Conservation (phyloP, 1,139 yeast genomes). For the Waltiozyma sp. region DNA sequence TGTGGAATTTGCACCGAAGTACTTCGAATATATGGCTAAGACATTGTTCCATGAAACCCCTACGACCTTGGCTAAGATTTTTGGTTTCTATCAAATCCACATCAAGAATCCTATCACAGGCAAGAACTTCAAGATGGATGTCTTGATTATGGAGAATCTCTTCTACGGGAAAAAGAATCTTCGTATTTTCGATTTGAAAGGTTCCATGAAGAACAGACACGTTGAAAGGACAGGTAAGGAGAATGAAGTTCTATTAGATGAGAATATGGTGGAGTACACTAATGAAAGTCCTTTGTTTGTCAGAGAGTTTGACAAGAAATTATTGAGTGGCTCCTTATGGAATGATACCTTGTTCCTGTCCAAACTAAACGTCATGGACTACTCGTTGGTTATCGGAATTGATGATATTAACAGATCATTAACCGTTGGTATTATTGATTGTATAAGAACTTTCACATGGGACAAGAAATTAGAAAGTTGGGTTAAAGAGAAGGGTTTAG, state of each 20-base stretch:
- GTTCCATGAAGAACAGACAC: slow-evolving; percentile 95
- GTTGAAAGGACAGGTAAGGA: slow-evolving; percentile 94
- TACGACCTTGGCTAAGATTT: slow-evolving; percentile 85
- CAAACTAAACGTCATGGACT: slow-evolving; percentile 98
- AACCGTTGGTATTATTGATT: slow-evolving; percentile 92
- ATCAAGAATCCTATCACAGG: slow-evolving; percentile 71
- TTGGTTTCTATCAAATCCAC: slow-evolving; percentile 91
- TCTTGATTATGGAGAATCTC: slow-evolving; percentile 89
- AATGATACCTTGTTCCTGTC: slow-evolving; percentile 90
- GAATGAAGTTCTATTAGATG: slow-evolving; percentile 89
- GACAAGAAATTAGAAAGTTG: slow-evolving; percentile 96
- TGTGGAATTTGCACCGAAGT: slow-evolving; percentile 90
- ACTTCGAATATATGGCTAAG: slow-evolving; percentile 92
- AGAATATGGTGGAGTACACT: slow-evolving; percentile 95
- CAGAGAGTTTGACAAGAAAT: slow-evolving; percentile 79
- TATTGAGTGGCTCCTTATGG: slow-evolving; percentile 80
- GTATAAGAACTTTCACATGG: slow-evolving; percentile 95
- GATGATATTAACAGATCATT: slow-evolving; percentile 55
- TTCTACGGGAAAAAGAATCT: slow-evolving; percentile 78
- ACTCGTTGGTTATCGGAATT: slow-evolving; percentile 87
- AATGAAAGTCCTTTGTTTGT: slow-evolving; percentile 94
- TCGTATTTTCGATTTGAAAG: slow-evolving; percentile 89
- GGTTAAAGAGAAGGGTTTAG: slow-evolving; percentile 92
- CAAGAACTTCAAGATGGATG: slow-evolving; percentile 75
- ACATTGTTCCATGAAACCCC: slow-evolving; percentile 92